Base-by-base conservation (phyloP, 768 basidiomycete genomes). In the Lactifluus volemus region DNA sequence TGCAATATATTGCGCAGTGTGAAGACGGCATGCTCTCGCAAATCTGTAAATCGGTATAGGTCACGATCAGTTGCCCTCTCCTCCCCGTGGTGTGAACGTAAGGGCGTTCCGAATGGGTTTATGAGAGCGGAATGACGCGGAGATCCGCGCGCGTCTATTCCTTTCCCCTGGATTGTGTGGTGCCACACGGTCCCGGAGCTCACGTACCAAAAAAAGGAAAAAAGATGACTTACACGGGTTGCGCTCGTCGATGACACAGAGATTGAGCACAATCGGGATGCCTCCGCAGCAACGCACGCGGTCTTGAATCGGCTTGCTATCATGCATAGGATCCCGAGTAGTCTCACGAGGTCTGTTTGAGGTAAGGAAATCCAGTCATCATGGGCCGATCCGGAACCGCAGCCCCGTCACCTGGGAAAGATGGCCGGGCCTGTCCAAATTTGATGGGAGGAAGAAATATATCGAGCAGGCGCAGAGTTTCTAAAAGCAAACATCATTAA, bases 11-110 rank as follows among this genome's bases (percentile, higher is more conserved):
- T 91, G 48, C 84, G 83, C 19, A 97, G 76, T 19, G 92, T 81
- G 65, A 97, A 85, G 45, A 98, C 82, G 2, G 94, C 92, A 69
- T 97, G 91, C 74, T 98, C 95, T 19, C 92, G 86, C 50, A 98
- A 75, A 73, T 92, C 95, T 93, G 68, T 39, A 57, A 47, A 17
- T 44, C 93, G 68, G 38, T 56, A 45, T 15, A 36, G 67, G 52
- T 25, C 10, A 57, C 67, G 7, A 54, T 51, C 21, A 54, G 55
- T 21, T 61, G 25, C 25, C 25, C 25, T 25, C 2, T 25, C 25
- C 48, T 8, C 2, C 29, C 25, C 25, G 25, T 55, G 36, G 39
- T 6, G 47, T 32, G 52, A 17, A 21, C 32, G 32, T 34, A 34
- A 34, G 32, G 32, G 5, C 25, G 25, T 6, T 34, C 32, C 15